These are phyloP conservation scores for Boehmeria nivea DNA, from an alignment of 306 rosid species.

Conservation along the genomic window DNA sequence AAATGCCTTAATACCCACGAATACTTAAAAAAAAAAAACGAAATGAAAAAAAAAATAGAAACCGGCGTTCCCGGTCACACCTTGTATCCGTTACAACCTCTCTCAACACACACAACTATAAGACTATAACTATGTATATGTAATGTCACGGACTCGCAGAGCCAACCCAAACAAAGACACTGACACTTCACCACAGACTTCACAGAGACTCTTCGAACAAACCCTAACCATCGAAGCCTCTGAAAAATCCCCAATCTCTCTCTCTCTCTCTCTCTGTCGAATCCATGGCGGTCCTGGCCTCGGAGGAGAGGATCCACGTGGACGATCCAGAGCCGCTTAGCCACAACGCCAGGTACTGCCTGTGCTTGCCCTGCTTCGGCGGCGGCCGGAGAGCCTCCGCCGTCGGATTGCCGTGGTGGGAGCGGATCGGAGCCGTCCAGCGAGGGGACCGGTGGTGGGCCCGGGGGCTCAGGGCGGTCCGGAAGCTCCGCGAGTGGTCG, in stretches of 20 bases:
- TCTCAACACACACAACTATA: background rate
- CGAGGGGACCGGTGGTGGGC: slow-evolving; percentile 61
- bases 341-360: slow-evolving; percentile 42
- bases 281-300: slow-evolving; percentile 14
- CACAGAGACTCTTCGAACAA: background rate
- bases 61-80: slow-evolving; percentile 32
- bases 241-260: too few relatives aligned
- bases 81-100: slow-evolving; percentile 22
- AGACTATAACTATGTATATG: background rate
- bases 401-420: slow-evolving; percentile 60
- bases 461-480: slow-evolving; percentile 46
- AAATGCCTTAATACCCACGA: background rate
- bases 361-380: slow-evolving; percentile 59
- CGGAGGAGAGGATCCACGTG: slow-evolving; percentile 17
- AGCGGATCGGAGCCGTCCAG: slow-evolving; percentile 36
- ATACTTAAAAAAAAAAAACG: too few relatives aligned
- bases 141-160: background rate
- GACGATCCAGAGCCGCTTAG: slow-evolving; percentile 35
- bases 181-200: too few relatives aligned
- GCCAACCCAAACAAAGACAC: too few relatives aligned
- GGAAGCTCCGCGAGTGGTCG: slow-evolving; percentile 79
- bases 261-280: too few relatives aligned
- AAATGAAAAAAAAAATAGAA: background rate
- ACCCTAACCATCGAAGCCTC: background rate
- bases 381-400: slow-evolving; percentile 17